Evolutionary conservation across 805 yeast species (phyloP), one percentile per base, ranked within the genome.

Genomic region (Candida yuanshanica): DNA sequence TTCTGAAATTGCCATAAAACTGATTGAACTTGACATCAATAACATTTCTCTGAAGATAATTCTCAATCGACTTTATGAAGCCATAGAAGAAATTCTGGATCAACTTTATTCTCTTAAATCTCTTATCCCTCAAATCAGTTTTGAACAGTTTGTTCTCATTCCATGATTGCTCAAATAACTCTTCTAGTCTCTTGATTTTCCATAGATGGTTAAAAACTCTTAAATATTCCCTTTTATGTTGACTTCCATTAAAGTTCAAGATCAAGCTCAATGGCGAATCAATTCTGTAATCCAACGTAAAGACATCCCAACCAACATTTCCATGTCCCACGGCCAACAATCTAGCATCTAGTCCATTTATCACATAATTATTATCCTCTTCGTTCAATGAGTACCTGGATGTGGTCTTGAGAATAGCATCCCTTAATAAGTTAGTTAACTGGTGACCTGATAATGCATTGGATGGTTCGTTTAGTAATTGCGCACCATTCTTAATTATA

Each of bases 221-320:
- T 38, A 88, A 66, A 58, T 91, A 91, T 39, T 77, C 85, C 42
- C 69, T 69, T 36, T 70, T 70, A 16, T 69, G 63, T 20, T 68
- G 64, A 17, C 63, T 68, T 45, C 52, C 63, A 35, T 58, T 68
- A 42, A 75, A 72, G 29, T 81, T 65, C 14, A 91, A 65, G 4
- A 84, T 70, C 21, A 73, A 65, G 8, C 77, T 68, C 33, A 83
- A 57, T 1, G 84, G 84, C 12, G 67, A 50, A 10, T 58, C 70
- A 10, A 77, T 53, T 40, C 74, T 66, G 59, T 85, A 93, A 55
- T 89, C 97, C 27, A 90, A 64, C 0, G 96, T 87, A 58, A 91
- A 90, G 2, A 85, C 88, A 56, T 90, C 95, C 96, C 96, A 90
- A 1, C 96, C 96, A 38, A 77, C 63, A 22, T 79, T 76, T 0